These are phyloP conservation scores for Boletellus emodensis DNA, from an alignment of 768 basidiomycete species.

Conservation along the genomic window DNA sequence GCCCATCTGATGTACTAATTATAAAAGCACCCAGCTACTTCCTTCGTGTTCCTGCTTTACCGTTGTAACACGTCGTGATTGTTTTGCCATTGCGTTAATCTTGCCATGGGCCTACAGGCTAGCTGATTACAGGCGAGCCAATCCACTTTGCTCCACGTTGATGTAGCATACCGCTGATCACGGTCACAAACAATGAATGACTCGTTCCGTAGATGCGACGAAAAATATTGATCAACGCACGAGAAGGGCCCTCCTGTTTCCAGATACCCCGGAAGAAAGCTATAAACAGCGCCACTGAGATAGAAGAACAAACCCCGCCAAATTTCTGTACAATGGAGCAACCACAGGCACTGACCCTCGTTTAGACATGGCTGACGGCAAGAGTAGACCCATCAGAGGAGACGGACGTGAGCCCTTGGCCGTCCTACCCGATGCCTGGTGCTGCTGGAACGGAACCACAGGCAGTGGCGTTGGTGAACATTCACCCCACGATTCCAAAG, in stretches of 20 bases:
- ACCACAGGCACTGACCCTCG: neutral
- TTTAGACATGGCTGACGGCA: conserved; percentile 10
- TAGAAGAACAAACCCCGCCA: no score
- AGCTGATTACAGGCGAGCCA: neutral
- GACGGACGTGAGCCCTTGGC: conserved; percentile 9
- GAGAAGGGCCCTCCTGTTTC: no score
- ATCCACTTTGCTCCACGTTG: neutral
- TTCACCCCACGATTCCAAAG: conserved; percentile 21
- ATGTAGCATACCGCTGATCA: neutral
- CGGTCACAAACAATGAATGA: no score
- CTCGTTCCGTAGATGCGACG: no score
- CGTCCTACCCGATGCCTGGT: conserved; percentile 10
- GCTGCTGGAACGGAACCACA: neutral
- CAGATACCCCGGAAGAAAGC: no score
- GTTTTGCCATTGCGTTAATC: neutral
- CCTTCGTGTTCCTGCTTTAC: neutral
- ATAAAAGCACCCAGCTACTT: conserved; percentile 4
- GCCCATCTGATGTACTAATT: conserved; percentile 3
- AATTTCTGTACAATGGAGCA: neutral
- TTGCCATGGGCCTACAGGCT: neutral
- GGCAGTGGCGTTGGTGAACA: conserved; percentile 12
- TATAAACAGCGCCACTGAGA: neutral
- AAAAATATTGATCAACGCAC: no score
- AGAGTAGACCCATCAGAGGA: neutral
- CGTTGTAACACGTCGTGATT: conserved; percentile 3